Conservation (phyloP, 352 stramenopile species). For the Pythium aristosporum region DNA sequence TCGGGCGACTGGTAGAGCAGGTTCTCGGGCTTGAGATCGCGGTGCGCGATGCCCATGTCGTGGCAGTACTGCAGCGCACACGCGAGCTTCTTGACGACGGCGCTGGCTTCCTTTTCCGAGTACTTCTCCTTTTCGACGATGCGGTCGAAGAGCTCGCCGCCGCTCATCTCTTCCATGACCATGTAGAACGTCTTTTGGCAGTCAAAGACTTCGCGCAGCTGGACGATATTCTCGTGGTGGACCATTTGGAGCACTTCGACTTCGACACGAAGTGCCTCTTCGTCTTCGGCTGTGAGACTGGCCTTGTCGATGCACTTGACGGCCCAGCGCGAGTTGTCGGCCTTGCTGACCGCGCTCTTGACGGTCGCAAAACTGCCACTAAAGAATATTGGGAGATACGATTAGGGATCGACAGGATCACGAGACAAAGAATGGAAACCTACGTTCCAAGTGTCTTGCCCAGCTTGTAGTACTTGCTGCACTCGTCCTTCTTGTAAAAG, state of each 20-base stretch:
- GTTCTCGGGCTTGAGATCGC: slow-evolving; percentile 89
- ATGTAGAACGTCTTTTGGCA: slow-evolving; percentile 91
- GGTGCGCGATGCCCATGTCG: slow-evolving; percentile 89
- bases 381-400: neutral
- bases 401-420: neutral
- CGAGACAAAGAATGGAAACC: slow-evolving; percentile 3
- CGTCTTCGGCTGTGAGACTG: slow-evolving; percentile 74
- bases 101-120: slow-evolving; percentile 84
- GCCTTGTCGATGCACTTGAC: slow-evolving; percentile 88
- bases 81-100: slow-evolving; percentile 84
- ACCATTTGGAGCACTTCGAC: slow-evolving; percentile 82
- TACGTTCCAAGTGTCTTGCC: slow-evolving; percentile 88
- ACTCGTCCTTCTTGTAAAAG: slow-evolving; percentile 89
- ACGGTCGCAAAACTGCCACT: slow-evolving; percentile 87
- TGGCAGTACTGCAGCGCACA: slow-evolving; percentile 88
- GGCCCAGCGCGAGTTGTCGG: slow-evolving; percentile 74
- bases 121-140: slow-evolving; percentile 93
- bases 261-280: slow-evolving; percentile 79
- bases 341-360: slow-evolving; percentile 76
- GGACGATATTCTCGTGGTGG: slow-evolving; percentile 87
- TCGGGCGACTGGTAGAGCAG: slow-evolving; percentile 84
- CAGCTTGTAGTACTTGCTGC: slow-evolving; percentile 89
- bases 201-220: slow-evolving; percentile 86
- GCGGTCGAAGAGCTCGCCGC: slow-evolving; percentile 91
- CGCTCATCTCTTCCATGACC: slow-evolving; percentile 91